These are phyloP conservation scores for Endocarpon pusillum DNA, from an alignment of 495 filamentous ascomycete genomes.

Conservation along the genomic window DNA sequence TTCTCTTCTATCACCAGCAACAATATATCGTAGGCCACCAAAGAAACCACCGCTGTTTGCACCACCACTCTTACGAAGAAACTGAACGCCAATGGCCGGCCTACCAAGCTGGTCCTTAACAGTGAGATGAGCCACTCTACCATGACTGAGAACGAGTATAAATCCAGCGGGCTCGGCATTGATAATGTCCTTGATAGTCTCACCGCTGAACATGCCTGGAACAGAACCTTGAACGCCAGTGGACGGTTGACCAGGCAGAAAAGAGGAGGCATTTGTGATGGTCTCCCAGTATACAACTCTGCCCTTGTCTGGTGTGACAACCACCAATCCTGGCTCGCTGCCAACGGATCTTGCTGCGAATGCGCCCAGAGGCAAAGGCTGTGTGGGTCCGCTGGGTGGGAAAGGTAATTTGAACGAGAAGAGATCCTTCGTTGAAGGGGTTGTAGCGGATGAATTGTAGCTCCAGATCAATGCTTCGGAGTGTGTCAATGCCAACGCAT, in stretches of 20 bases:
- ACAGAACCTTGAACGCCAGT: constrained; percentile 59
- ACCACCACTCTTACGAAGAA: constrained; percentile 42
- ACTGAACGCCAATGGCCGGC: constrained; percentile 55
- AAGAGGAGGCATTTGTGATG: constrained; percentile 60
- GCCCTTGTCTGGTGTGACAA: constrained; percentile 67
- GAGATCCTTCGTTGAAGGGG: constrained; percentile 45
- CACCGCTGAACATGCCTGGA: constrained; percentile 55
- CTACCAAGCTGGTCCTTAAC: constrained; percentile 73
- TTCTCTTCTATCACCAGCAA: constrained; percentile 45
- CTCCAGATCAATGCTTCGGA: constrained; percentile 77
- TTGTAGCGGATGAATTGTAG: constrained; percentile 39
- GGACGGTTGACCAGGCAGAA: constrained; percentile 58
- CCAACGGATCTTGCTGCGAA: constrained; percentile 60
- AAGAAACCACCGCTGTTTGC: constrained; percentile 42
- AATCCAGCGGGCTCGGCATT: constrained; percentile 78
- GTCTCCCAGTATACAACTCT: constrained; percentile 91
- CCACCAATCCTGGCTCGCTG: constrained; percentile 63
- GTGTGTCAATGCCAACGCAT: constrained; percentile 64
- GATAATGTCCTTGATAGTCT: constrained; percentile 56
- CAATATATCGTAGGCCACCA: constrained; percentile 53
- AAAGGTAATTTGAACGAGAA: constrained; percentile 63
- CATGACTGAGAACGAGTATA: constrained; percentile 63
- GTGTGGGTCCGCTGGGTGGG: constrained; percentile 41
- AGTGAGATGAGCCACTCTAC: constrained; percentile 69
- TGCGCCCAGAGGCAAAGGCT: constrained; percentile 60